phyloP scores from a whole-genome alignment of 129 eudicot genomes.

The Saussurea involucrata region DNA sequence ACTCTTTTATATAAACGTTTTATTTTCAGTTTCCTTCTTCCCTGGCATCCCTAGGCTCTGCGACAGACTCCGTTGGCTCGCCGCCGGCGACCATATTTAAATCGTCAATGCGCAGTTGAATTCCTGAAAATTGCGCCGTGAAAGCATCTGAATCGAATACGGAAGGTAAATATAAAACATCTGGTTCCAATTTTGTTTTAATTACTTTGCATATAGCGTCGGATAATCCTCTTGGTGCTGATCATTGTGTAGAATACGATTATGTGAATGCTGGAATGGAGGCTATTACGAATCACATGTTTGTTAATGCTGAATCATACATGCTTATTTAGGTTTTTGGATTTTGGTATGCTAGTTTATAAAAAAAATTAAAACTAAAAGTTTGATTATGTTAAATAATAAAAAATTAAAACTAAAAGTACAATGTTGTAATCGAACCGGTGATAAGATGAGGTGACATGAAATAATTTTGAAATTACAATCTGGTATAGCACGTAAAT shows the following conservation, averaged over 20 bases:
- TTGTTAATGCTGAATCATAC: neutral
- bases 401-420: too few relatives aligned
- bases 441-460: too few relatives aligned
- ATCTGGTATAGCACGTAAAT: too few relatives aligned
- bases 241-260: neutral
- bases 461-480: too few relatives aligned
- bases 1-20: neutral
- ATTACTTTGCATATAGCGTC: neutral
- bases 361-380: too few relatives aligned
- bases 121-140: neutral
- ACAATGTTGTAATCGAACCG: too few relatives aligned
- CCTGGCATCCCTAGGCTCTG: slow-evolving; percentile 3
- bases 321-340: slow-evolving; percentile 9
- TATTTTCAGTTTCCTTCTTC: neutral
- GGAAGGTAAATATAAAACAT: slow-evolving; percentile 9
- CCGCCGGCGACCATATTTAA: neutral
- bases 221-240: neutral
- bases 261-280: neutral
- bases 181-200: neutral
- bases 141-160: slow-evolving; percentile 3
- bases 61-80: neutral
- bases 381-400: too few relatives aligned
- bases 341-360: neutral
- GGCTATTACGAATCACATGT: neutral
- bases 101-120: neutral